Conservation (phyloP, 179 eudicot genomes). For the Beta macrorhiza region DNA sequence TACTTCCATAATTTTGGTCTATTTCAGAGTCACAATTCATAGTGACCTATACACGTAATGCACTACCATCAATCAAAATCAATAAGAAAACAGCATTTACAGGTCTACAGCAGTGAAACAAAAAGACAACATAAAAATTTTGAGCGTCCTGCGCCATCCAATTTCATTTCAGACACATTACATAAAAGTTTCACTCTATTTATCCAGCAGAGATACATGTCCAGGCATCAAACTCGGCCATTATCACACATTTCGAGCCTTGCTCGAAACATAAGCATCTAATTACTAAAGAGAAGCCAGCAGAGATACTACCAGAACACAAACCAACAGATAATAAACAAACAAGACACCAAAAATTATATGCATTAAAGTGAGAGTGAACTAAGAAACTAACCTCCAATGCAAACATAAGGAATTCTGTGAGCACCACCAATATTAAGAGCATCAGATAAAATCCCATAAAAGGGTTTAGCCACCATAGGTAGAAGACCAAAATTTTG, state of each 20-base stretch:
- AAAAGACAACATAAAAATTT: neutral
- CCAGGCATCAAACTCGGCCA: neutral
- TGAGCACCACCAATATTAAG: constrained; percentile 72
- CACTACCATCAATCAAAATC: neutral
- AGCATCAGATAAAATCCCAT: constrained; percentile 86
- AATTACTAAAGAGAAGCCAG: too few species aligned
- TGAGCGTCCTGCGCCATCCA: neutral
- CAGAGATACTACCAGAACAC: too few species aligned
- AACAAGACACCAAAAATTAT: too few species aligned
- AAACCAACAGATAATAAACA: too few species aligned
- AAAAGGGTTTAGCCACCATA: constrained; percentile 89
- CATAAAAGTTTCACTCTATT: neutral
- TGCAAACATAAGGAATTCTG: constrained; percentile 78
- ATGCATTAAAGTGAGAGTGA: neutral
- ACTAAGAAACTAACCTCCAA: constrained; percentile 63
- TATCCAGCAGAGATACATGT: neutral
- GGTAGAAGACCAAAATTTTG: constrained; percentile 67
- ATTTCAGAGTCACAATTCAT: neutral
- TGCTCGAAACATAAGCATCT: neutral
- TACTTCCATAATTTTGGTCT: neutral
- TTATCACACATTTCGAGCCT: neutral
- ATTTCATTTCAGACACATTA: neutral
- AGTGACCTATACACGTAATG: neutral
- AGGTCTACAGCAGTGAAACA: neutral
- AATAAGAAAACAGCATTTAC: neutral